Evolutionary conservation across 805 yeast species (phyloP), one percentile per base, ranked within the genome.

Genomic region (Cyberlindnera xylosilytica): DNA sequence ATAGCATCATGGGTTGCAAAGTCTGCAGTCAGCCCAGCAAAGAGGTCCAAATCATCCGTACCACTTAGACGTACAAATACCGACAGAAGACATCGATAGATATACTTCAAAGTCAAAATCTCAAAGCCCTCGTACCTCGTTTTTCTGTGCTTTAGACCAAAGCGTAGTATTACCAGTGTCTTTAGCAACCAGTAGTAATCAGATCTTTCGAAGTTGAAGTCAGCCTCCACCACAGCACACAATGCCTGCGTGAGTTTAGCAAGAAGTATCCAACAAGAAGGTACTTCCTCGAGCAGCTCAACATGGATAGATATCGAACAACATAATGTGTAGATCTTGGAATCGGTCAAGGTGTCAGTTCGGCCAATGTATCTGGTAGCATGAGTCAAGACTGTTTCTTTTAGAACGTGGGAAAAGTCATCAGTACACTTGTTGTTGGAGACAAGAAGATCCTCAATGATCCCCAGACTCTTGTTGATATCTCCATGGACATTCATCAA

Each of bases 231-330:
- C 6, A 49, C 39, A 8, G 26, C 26, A 3, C 26, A 10, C 4
- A 56, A 20, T 13, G 46, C 36, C 5, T 39, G 38, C 1, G 47
- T 42, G 3, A 53, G 30, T 19, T 49, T 54, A 12, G 44, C 27
- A 6, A 50, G 41, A 3, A 50, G 28, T 2, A 51, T 40, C 56
- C 57, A 54, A 17, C 52, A 49, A 4, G 52, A 48, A 8, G 56
- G 35, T 16, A 42, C 38, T 13, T 18, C 31, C 2, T 15, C 27
- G 7, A 50, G 18, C 11, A 42, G 7, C 10, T 51, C 50, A 26
- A 54, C 36, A 34, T 53, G 54, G 6, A 45, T 38, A 2, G 58
- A 54, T 1, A 53, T 36, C 2, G 48, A 41, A 18, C 54, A 51
- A 19, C 54, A 51, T 2, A 56, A 10, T 10, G 51, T 27, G 31